Base-by-base conservation (phyloP, 495 filamentous ascomycete genomes). In the Podospora didyma region DNA sequence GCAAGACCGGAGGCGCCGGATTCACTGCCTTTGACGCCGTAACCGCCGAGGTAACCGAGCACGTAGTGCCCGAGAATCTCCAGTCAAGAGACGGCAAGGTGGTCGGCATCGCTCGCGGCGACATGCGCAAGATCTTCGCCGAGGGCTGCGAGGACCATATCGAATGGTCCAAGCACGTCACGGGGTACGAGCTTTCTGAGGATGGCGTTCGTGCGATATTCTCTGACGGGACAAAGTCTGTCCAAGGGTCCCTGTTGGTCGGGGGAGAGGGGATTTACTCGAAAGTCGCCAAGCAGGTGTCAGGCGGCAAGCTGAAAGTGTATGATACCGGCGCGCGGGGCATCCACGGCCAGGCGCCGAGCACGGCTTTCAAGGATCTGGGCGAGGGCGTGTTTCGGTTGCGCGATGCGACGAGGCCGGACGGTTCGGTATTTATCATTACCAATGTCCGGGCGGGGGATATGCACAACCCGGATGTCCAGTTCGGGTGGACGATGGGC, bases 401-500 rank as follows among this genome's bases (percentile, higher is more conserved):
- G 37, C 22, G 52, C 9, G 80, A 83, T 53, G 59, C 69, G 2
- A 59, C 69, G 17, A 67, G 68, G 20, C 61, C 68, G 2, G 59
- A 69, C 2, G 77, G 78, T 23, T 54, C 52, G 11, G 62, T 76
- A n/a, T 78, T 75, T 44, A 50, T 77, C 41, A 82, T 82, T 46
- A 83, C 80, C 7, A 83, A 83, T 47, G 74, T 83, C 2, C 71
- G 80, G 11, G 58, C 78, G n/a, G 70, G 67, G 6, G 79, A 82
- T 6, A 79, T 80, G 78, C 73, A 82, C 51, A 72, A 83, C 58
- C 78, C 79, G 0, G 63, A 68, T 21, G 51, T 81, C 12, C 1
- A 75, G 23, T 82, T 82, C 58, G 80, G 80, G 3, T 83, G 79
- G 79, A 83, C 79, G 0, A 73, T 83, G 77, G 72, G 66, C 3